Evolutionary conservation across 176 grass and related monocot genomes (phyloP), one percentile per base, ranked within the genome.

Genomic region (Cenchrus fungigraminus): DNA sequence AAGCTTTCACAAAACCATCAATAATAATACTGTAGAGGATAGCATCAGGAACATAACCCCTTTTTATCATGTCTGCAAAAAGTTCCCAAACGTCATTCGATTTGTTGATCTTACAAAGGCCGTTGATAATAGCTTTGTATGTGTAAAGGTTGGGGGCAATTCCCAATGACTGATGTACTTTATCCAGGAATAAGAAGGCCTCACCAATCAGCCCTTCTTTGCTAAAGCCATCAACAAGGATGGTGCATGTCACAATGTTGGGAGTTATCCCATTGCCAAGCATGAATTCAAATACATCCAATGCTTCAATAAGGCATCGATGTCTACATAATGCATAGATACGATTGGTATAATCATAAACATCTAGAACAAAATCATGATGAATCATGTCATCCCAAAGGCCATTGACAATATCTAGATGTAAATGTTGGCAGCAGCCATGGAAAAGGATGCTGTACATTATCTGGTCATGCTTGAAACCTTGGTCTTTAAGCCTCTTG

Each of bases 21-120:
- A 97, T 82, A 79, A 94, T 75, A 63, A 83, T 97, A 65, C 83
- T 94, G 57, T 92, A 97, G 42, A 92, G 70, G 68, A 77, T 86
- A 77, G 90, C 86, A 87, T 94, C 88, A 67, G 83, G 86, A 88
- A 77, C 20, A 69, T 75, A 82, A 2, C 87, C 94, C 75, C 87
- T 95, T 83, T 92, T 98, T 90, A 85, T 91, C 89, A 93, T 89
- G 86, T 88, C 68, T 64, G 90, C 84, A 55, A 95, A 87, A 90
- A 91, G 6, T 71, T 55, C 85, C 82, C 79, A 95, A 10, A 87
- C 73, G 50, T 71, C 64, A 65, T 79, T 34, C 29, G 68, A 72
- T 83, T 88, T 91, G 59, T 87, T 80, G 56, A 74, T 81, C 68
- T 84, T 93, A 84, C 80, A 95, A 65, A 95, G 80, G 76, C 78